A percentile compares a stretch with the other conserved stretches of the same genome.
Conservation (phyloP, 441 rosid genomes). For the Pelargonium myrrhifolium region DNA sequence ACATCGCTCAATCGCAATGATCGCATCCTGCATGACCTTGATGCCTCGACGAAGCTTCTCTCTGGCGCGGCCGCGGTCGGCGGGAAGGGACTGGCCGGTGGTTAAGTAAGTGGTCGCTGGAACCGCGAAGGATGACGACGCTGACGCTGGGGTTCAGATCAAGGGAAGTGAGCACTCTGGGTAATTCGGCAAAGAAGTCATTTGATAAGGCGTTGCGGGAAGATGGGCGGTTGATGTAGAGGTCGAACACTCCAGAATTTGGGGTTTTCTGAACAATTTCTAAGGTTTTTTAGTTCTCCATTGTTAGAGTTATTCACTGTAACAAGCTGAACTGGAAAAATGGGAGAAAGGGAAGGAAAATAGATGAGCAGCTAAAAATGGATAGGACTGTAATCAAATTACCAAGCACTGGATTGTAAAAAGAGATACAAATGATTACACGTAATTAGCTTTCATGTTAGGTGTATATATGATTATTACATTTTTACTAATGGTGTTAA, state of each 20-base stretch:
- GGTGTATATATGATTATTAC: too few species aligned
- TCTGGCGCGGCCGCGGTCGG: constrained; percentile 38
- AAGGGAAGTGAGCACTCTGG: constrained; percentile 42
- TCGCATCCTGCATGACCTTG: constrained; percentile 54
- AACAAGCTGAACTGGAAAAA: not conserved
- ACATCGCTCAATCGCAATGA: constrained; percentile 64
- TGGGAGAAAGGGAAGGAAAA: constrained; percentile 2
- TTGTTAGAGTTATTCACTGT: constrained; percentile 2
- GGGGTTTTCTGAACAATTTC: constrained; percentile 32
- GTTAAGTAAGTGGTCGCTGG: constrained; percentile 51
- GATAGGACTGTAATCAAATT: too few species aligned
- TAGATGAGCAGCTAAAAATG: too few species aligned
- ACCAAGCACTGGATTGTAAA: too few species aligned
- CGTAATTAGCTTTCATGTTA: too few species aligned
- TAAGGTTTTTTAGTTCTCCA: constrained; percentile 44
- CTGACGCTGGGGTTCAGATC: constrained; percentile 55
- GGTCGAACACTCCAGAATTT: constrained; percentile 40
- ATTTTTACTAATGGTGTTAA: too few species aligned
- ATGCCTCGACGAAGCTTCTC: constrained; percentile 47
- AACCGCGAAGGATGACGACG: constrained; percentile 49
- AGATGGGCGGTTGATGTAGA: constrained; percentile 56
- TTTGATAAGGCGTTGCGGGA: constrained; percentile 52
- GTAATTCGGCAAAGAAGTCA: constrained; percentile 60
- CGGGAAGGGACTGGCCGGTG: constrained; percentile 14
- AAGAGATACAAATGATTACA: too few species aligned